Conservation (phyloP, 495 filamentous ascomycete species). For the Xylaria flabelliformis region DNA sequence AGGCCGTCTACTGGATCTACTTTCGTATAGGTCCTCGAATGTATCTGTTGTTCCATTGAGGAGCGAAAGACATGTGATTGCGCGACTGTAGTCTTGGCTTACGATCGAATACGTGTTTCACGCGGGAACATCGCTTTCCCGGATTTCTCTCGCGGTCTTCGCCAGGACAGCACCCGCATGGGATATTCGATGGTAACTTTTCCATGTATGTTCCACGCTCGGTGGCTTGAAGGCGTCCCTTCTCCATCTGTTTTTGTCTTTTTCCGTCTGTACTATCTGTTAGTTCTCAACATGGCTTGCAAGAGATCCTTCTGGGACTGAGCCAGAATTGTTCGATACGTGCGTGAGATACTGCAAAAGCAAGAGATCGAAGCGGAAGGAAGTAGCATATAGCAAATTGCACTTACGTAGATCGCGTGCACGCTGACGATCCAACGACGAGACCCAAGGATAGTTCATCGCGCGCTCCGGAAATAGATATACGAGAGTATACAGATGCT, state of each 20-base stretch:
- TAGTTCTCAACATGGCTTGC: background rate
- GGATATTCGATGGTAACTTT: slow-evolving; percentile 10
- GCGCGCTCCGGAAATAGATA: slow-evolving; percentile 51
- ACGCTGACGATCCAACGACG: slow-evolving; percentile 33
- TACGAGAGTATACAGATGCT: slow-evolving; percentile 36
- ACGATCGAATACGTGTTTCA: background rate
- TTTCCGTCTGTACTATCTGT: slow-evolving; percentile 29
- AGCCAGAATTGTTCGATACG: background rate
- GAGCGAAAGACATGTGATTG: background rate
- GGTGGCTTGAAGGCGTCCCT: slow-evolving; percentile 23
- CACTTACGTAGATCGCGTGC: slow-evolving; percentile 47
- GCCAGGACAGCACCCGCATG: slow-evolving; percentile 35
- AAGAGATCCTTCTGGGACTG: background rate
- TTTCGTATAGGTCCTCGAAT: background rate
- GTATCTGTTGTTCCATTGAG: background rate
- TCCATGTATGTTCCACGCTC: slow-evolving; percentile 27
- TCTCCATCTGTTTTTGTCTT: slow-evolving; percentile 29
- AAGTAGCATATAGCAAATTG: background rate
- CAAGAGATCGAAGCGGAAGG: background rate
- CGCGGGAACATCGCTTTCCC: slow-evolving; percentile 1
- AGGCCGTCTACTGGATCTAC: background rate
- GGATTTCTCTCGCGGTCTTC: slow-evolving; percentile 32
- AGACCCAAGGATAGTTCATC: slow-evolving; percentile 48
- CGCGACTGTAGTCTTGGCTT: background rate
- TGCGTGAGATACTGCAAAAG: background rate